Conservation (phyloP, 2,329 filamentous ascomycete genomes). For the Trichoderma atroviride region DNA sequence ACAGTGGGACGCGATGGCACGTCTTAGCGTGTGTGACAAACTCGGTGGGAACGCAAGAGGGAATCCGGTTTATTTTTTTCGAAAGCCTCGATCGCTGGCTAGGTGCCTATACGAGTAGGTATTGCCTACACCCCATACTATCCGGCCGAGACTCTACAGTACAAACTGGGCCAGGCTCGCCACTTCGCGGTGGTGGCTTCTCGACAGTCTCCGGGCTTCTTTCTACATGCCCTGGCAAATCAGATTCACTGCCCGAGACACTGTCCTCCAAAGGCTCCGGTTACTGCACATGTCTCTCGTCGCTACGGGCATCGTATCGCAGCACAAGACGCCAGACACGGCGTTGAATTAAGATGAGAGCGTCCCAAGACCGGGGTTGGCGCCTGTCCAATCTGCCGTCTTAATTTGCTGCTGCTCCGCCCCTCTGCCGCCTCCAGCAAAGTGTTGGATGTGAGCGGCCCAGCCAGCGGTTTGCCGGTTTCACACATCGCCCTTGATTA, state of each 20-base stretch:
- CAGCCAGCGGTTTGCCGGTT: neutral
- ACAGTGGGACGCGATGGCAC: slow-evolving; percentile 2
- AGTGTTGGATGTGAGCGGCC: too few species aligned
- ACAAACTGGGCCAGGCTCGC: neutral
- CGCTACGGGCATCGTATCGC: neutral
- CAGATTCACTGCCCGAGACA: neutral
- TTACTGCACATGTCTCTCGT: neutral
- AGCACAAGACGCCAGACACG: neutral
- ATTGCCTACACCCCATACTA: neutral
- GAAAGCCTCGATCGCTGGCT: neutral
- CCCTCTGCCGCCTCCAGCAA: neutral
- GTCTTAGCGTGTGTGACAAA: slow-evolving; percentile 14
- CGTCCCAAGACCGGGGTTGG: neutral
- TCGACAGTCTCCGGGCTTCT: neutral
- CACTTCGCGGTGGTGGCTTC: neutral
- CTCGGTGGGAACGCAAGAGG: neutral
- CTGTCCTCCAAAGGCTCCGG: neutral
- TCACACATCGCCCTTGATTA: slow-evolving; percentile 8
- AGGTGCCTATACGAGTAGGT: neutral
- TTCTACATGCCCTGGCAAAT: neutral
- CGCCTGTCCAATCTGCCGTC: neutral
- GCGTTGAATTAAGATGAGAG: slow-evolving; percentile 7
- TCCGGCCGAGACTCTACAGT: neutral
- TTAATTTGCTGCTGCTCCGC: slow-evolving; percentile 5
- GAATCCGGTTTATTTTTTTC: neutral